Conservation (phyloP, 2,329 filamentous ascomycete species). For the Dendrostoma leiphaemia region DNA sequence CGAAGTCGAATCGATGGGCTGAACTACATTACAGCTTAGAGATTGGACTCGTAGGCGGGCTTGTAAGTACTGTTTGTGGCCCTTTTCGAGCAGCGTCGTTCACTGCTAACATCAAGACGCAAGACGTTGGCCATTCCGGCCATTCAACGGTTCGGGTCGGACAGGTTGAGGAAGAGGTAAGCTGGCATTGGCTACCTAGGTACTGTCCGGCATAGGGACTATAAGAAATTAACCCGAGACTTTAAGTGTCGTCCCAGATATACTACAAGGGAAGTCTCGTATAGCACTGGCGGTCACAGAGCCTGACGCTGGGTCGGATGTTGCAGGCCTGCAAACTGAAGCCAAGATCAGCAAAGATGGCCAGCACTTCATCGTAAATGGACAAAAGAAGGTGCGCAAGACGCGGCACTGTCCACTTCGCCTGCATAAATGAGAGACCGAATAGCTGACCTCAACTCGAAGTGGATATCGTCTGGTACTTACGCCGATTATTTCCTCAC, state of each 20-base stretch:
- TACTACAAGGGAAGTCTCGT: constrained; percentile 35
- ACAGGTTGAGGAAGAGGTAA: constrained; percentile 23
- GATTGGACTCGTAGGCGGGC: constrained; percentile 14
- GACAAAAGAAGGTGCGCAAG: constrained; percentile 46
- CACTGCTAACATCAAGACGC: neutral
- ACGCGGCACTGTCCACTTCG: too few species aligned
- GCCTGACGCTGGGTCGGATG: constrained; percentile 22
- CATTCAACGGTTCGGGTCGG: constrained; percentile 26
- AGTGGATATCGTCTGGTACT: constrained; percentile 61
- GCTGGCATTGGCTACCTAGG: too few species aligned
- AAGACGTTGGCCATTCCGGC: constrained; percentile 19
- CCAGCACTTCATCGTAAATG: constrained; percentile 53
- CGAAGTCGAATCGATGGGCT: neutral
- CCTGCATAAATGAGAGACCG: too few species aligned
- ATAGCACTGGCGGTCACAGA: constrained; percentile 23
- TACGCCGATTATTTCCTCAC: constrained; percentile 55
- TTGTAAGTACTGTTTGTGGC: neutral
- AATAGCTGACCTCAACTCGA: neutral
- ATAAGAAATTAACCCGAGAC: too few species aligned
- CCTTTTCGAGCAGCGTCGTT: neutral
- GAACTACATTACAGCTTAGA: constrained; percentile 24
- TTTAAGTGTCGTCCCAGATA: constrained; percentile 26
- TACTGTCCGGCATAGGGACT: too few species aligned
- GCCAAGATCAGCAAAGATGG: constrained; percentile 17
- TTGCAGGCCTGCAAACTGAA: constrained; percentile 18